Percentiles rank a stretch among this genome's conserved stretches.
Evolutionary conservation across 106 monocot species (phyloP).

Genomic region (Dioscorea dumetorum): DNA sequence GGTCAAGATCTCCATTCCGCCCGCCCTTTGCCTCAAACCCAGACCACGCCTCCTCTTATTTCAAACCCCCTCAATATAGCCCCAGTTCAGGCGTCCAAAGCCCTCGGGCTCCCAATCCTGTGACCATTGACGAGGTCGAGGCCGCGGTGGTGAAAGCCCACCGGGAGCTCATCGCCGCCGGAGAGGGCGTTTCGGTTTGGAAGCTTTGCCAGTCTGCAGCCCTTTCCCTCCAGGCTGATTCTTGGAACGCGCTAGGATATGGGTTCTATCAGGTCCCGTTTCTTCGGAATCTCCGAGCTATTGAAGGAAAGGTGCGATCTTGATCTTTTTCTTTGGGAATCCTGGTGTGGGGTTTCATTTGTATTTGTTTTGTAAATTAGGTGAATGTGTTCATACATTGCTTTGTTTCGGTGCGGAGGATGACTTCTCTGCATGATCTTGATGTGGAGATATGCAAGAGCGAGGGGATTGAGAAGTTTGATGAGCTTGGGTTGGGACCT

Average conservation of each 20-base stretch:
- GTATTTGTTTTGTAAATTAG: constrained; percentile 4
- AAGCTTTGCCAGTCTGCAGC: constrained; percentile 16
- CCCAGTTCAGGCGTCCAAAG: too few species aligned
- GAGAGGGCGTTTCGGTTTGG: constrained; percentile 21
- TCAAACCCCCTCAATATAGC: too few species aligned
- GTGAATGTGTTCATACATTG: constrained; percentile 30
- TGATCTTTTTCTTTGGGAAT: background rate
- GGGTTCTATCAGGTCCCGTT: constrained; percentile 5
- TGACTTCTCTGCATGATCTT: constrained; percentile 24
- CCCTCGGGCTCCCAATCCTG: background rate
- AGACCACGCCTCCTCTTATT: too few species aligned
- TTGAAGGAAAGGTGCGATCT: constrained; percentile 19
- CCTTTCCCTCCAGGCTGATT: constrained; percentile 12
- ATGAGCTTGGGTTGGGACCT: constrained; percentile 24
- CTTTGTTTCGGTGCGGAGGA: constrained; percentile 18
- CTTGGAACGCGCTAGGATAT: constrained; percentile 18
- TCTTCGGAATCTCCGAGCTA: constrained; percentile 10
- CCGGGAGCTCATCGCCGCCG: constrained; percentile 9
- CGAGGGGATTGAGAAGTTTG: constrained; percentile 29
- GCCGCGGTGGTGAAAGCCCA: constrained; percentile 17
- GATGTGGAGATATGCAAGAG: constrained; percentile 12
- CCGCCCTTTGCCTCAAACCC: too few species aligned
- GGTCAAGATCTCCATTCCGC: too few species aligned
- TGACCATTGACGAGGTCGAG: constrained; percentile 11
- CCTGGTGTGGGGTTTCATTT: background rate